These are phyloP conservation scores for Colletotrichum tabaci DNA, from an alignment of 2,329 filamentous ascomycete genomes.

Conservation along the genomic window DNA sequence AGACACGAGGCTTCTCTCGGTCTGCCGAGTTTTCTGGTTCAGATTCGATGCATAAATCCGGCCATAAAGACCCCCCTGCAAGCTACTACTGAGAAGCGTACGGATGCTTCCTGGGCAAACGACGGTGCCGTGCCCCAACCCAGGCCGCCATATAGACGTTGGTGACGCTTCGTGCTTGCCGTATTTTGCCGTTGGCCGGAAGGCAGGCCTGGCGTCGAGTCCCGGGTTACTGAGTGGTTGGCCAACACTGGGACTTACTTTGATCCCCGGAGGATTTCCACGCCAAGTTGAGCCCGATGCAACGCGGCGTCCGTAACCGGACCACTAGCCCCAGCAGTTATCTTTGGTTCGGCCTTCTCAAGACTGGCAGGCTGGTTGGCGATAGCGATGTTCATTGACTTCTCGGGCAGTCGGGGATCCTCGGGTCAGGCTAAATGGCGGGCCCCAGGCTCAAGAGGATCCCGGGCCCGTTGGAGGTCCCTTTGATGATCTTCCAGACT, in stretches of 20 bases:
- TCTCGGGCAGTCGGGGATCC: conserved; percentile 26
- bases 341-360: background rate
- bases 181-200: conserved; percentile 25
- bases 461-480: conserved; percentile 32
- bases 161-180: conserved; percentile 27
- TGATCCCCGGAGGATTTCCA: conserved; percentile 41
- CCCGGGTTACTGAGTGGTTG: background rate
- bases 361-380: conserved; percentile 29
- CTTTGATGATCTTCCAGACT: conserved; percentile 41
- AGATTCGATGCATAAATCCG: conserved; percentile 20
- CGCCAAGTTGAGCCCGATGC: conserved; percentile 37
- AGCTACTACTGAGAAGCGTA: background rate
- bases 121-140: background rate
- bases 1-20: conserved; percentile 9
- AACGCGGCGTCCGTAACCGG: conserved; percentile 37
- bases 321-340: conserved; percentile 29
- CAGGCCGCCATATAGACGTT: conserved; percentile 6
- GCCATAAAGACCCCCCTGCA: conserved; percentile 4
- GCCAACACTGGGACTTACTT: conserved; percentile 5
- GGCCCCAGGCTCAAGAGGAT: conserved; percentile 21
- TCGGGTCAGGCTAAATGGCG: conserved; percentile 34
- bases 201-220: background rate
- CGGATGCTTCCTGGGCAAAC: background rate
- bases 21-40: conserved; percentile 19
- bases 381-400: conserved; percentile 28